phyloP scores from a whole-genome alignment of 169 alveolate species.

The Neospora caninum region DNA sequence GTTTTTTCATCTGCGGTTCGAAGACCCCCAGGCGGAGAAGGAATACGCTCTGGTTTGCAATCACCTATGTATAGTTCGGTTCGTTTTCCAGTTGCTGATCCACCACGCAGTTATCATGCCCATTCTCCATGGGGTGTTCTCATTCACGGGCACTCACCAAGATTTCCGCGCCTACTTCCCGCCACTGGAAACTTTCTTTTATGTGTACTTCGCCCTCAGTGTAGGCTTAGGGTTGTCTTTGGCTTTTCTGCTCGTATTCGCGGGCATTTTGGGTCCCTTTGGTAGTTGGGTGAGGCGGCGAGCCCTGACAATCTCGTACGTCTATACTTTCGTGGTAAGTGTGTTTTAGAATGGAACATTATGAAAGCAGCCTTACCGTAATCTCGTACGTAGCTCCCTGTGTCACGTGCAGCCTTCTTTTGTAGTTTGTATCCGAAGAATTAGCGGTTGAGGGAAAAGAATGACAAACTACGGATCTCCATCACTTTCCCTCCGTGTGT shows the following conservation, averaged over 20 bases:
- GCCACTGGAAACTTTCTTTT: background rate
- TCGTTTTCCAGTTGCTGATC: background rate
- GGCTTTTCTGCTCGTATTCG: background rate
- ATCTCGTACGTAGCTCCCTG: background rate
- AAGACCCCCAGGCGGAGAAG: conserved; percentile 3
- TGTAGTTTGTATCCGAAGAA: background rate
- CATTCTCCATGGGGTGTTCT: background rate
- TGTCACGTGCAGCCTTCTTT: background rate
- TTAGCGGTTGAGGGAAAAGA: background rate
- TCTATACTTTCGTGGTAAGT: conserved; percentile 14
- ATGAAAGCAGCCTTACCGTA: background rate
- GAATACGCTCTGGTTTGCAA: conserved; percentile 14
- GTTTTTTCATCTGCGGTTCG: background rate
- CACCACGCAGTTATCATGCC: conserved; percentile 32
- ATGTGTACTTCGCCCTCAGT: background rate
- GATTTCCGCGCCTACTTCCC: conserved; percentile 7
- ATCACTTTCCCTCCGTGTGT: background rate
- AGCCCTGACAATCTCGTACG: background rate
- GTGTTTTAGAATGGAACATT: background rate
- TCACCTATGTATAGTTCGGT: conserved; percentile 4
- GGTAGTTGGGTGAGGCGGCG: conserved; percentile 10
- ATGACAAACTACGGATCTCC: background rate
- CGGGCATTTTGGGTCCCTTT: background rate
- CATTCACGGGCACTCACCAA: background rate
- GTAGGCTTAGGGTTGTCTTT: background rate